A percentile compares a stretch with the other conserved stretches of the same genome.
phyloP scores from a whole-genome alignment of 352 stramenopile species.

The Globisporangium radiosum region DNA sequence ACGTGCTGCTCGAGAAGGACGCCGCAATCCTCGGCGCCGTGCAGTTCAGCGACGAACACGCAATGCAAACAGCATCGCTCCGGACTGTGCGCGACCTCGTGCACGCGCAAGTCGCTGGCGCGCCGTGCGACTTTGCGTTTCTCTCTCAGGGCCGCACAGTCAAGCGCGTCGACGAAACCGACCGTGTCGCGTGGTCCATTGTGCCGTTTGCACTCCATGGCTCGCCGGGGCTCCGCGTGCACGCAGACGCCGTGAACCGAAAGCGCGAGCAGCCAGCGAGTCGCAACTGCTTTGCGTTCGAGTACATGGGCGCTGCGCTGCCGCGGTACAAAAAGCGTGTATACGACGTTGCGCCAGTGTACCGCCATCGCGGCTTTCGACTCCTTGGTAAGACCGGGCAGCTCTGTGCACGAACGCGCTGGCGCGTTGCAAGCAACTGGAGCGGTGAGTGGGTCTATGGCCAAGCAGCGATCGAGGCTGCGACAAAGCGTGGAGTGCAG shows the following conservation, averaged over 20 bases:
- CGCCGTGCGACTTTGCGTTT: slow-evolving; percentile 43
- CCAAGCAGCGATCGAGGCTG: slow-evolving; percentile 23
- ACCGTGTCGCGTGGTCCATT: slow-evolving; percentile 47
- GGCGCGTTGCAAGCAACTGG: slow-evolving; percentile 49
- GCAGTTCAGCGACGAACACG: slow-evolving; percentile 44
- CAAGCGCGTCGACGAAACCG: slow-evolving; percentile 43
- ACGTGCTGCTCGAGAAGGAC: slow-evolving; percentile 60
- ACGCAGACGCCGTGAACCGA: slow-evolving; percentile 32
- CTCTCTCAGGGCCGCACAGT: slow-evolving; percentile 45
- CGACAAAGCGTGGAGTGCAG: slow-evolving; percentile 29
- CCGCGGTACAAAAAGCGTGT: slow-evolving; percentile 59
- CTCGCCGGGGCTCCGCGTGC: slow-evolving; percentile 35
- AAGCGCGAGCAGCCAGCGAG: slow-evolving; percentile 22
- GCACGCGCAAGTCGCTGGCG: slow-evolving; percentile 23
- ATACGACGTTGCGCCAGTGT: slow-evolving; percentile 45
- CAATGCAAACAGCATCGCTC: slow-evolving; percentile 46
- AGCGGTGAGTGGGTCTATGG: slow-evolving; percentile 58
- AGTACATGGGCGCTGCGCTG: slow-evolving; percentile 52
- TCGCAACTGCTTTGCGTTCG: slow-evolving; percentile 44
- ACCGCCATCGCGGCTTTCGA: slow-evolving; percentile 22
- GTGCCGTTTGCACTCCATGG: slow-evolving; percentile 52
- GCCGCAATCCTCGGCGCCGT: slow-evolving; percentile 45
- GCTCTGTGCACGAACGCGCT: slow-evolving; percentile 23
- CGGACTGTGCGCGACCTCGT: slow-evolving; percentile 47
- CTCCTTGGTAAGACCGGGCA: background rate